Percentiles rank a stretch among this genome's conserved stretches.
Evolutionary conservation across 179 eudicot species (phyloP).

Genomic region (Heliamphora pulchella): DNA sequence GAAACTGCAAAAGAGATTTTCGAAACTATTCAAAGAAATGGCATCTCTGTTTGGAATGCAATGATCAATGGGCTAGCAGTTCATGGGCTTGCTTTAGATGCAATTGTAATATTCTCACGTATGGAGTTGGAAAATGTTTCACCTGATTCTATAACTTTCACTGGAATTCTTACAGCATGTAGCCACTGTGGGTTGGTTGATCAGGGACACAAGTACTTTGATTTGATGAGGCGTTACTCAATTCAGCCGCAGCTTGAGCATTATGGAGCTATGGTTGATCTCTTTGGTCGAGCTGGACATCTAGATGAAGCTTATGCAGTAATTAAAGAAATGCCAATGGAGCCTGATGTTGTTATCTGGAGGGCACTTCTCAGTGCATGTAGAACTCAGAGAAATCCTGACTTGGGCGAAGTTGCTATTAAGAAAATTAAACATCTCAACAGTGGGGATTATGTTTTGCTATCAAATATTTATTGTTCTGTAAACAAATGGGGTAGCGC

Average conservation of each 20-base stretch:
- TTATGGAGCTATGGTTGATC: slow-evolving; percentile 82
- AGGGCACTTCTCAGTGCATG: slow-evolving; percentile 69
- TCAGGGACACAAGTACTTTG: slow-evolving; percentile 51
- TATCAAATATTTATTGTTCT: slow-evolving; percentile 63
- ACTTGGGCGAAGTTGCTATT: slow-evolving; percentile 45
- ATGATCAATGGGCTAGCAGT: slow-evolving; percentile 69
- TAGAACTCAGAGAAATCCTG: slow-evolving; percentile 44
- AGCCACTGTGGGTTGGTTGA: slow-evolving; percentile 61
- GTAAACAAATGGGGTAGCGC: slow-evolving; percentile 52
- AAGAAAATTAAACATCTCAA: slow-evolving; percentile 32
- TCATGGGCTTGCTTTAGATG: slow-evolving; percentile 66
- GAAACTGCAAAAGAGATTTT: slow-evolving; percentile 52
- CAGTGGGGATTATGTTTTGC: slow-evolving; percentile 69
- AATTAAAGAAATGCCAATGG: slow-evolving; percentile 60
- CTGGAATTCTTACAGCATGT: slow-evolving; percentile 54
- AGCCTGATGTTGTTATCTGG: slow-evolving; percentile 76
- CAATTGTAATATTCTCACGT: slow-evolving; percentile 42
- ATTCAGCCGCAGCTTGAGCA: slow-evolving; percentile 65
- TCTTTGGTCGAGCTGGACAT: slow-evolving; percentile 56
- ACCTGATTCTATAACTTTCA: slow-evolving; percentile 65
- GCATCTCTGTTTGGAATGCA: slow-evolving; percentile 64
- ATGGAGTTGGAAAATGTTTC: slow-evolving; percentile 43
- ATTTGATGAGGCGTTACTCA: slow-evolving; percentile 38
- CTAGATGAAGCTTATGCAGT: slow-evolving; percentile 62
- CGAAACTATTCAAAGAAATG: slow-evolving; percentile 22